phyloP scores from a whole-genome alignment of 441 rosid species.

The Populus tomentosa region DNA sequence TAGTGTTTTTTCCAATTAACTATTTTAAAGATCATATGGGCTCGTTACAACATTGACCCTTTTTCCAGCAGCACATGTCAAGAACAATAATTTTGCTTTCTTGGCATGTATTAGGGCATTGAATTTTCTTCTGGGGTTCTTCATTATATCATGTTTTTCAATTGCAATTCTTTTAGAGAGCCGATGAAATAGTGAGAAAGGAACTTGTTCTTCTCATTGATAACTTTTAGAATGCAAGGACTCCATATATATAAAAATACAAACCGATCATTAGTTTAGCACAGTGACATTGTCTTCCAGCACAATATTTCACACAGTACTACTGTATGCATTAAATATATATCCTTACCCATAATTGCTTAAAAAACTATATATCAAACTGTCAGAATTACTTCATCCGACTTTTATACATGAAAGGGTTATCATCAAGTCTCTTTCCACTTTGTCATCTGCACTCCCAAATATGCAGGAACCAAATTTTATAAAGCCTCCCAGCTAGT shows the following conservation, averaged over 20 bases:
- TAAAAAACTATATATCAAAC: not conserved
- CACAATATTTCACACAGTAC: not conserved
- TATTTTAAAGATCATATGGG: not conserved
- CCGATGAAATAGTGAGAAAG: not conserved
- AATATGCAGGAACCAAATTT: constrained; percentile 8
- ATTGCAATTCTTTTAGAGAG: not conserved
- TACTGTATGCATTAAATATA: not conserved
- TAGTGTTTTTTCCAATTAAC: constrained; percentile 1
- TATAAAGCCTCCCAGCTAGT: not conserved
- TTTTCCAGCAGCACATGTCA: not conserved
- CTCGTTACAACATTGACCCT: not conserved
- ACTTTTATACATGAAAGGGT: not conserved
- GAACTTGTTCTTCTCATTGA: not conserved
- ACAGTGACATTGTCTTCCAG: not conserved
- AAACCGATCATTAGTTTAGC: constrained; percentile 10
- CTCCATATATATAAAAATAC: not conserved
- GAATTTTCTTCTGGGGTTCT: not conserved
- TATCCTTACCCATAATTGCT: not conserved
- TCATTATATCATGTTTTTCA: constrained; percentile 6
- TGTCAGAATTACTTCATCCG: not conserved
- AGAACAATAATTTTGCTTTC: constrained; percentile 13
- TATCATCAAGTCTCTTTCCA: not conserved
- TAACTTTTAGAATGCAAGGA: constrained; percentile 13
- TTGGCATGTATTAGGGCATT: not conserved
- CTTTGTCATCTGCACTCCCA: constrained; percentile 6